These are phyloP conservation scores for Cyberlindnera samutprakarnensis DNA, from an alignment of 805 yeast genomes.

Conservation along the genomic window DNA sequence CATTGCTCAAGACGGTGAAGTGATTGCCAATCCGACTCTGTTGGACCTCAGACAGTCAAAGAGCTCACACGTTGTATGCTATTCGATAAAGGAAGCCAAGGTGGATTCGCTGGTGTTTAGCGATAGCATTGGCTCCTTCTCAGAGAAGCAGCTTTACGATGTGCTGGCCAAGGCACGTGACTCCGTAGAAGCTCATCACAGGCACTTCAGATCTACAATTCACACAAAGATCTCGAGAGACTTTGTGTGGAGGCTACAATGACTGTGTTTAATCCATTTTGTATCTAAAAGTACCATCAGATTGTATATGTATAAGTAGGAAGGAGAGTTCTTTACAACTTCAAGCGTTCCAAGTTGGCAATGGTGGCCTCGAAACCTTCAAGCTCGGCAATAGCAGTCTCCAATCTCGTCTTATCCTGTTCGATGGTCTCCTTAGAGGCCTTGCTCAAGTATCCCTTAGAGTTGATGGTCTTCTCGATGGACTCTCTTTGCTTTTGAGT, in stretches of 20 bases:
- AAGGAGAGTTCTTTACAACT: conserved; percentile 39
- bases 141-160: conserved; percentile 43
- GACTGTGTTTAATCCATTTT: too few species aligned
- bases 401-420: conserved; percentile 59
- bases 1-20: conserved; percentile 23
- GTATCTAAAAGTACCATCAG: too few species aligned
- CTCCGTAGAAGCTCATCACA: conserved; percentile 38
- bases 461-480: conserved; percentile 60
- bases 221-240: conserved; percentile 41
- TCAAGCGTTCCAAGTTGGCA: conserved; percentile 73
- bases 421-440: conserved; percentile 79
- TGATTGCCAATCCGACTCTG: conserved; percentile 38
- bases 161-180: conserved; percentile 46
- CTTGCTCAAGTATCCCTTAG: conserved; percentile 78
- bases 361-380: conserved; percentile 86
- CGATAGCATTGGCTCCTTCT: conserved; percentile 69
- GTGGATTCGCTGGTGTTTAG: conserved; percentile 52
- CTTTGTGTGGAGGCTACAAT: conserved; percentile 46
- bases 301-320: too few species aligned
- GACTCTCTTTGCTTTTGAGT: conserved; percentile 50
- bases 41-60: conserved; percentile 33
- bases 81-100: conserved; percentile 41
- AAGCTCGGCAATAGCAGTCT: conserved; percentile 74
- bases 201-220: conserved; percentile 41
- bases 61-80: conserved; percentile 64